Percentiles rank a stretch among this genome's conserved stretches.
Conservation (phyloP, 2,329 filamentous ascomycete species). For the Diaporthe vaccinii region DNA sequence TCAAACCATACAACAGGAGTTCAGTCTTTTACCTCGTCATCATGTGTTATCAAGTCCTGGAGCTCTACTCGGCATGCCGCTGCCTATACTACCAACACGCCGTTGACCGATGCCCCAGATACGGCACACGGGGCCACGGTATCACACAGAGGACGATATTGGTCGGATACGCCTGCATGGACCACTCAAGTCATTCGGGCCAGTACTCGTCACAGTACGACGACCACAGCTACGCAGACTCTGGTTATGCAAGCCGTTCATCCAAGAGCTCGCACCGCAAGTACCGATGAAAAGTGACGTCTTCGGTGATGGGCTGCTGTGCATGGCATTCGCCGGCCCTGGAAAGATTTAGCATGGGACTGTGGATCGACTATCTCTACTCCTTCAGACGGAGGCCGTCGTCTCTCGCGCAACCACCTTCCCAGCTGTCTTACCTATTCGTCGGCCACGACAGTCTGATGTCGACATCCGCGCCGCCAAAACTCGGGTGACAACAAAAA, state of each 20-base stretch:
- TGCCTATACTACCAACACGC: conserved; percentile 92
- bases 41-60: conserved; percentile 91
- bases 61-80: conserved; percentile 87
- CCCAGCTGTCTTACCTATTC: conserved; percentile 63
- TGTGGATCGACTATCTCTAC: conserved; percentile 65
- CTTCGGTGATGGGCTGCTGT: conserved; percentile 63
- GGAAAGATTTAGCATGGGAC: conserved; percentile 57
- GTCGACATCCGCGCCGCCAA: conserved; percentile 54
- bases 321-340: conserved; percentile 57
- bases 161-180: conserved; percentile 83
- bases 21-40: conserved; percentile 48
- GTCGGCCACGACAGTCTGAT: conserved; percentile 59
- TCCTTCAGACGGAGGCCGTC: conserved; percentile 56
- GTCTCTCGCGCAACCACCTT: conserved; percentile 56
- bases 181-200: conserved; percentile 59
- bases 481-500: conserved; percentile 37
- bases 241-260: conserved; percentile 67
- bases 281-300: conserved; percentile 67
- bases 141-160: conserved; percentile 82
- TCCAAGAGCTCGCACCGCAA: conserved; percentile 55
- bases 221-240: conserved; percentile 64
- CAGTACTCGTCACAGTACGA: conserved; percentile 54
- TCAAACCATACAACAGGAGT: conserved; percentile 43
- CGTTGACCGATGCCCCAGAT: conserved; percentile 83
- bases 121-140: conserved; percentile 79